phyloP scores from a whole-genome alignment of 805 yeast genomes.

The Metschnikowia similis region DNA sequence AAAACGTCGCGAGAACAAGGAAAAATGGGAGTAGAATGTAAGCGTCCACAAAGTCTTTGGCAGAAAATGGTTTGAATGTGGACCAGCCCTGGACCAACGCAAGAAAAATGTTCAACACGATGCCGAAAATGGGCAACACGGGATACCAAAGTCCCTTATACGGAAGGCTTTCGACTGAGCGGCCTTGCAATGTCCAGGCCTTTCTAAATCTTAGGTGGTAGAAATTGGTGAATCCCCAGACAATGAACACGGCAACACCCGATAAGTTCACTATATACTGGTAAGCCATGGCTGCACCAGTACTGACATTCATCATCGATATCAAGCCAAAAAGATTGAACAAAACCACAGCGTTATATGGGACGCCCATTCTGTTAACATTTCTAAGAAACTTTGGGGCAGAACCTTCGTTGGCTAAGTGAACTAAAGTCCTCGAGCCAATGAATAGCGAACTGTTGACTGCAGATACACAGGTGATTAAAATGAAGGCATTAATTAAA shows the following conservation, averaged over 20 bases:
- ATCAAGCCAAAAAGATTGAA: constrained; percentile 53
- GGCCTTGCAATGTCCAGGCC: constrained; percentile 37
- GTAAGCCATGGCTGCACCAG: constrained; percentile 61
- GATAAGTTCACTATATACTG: constrained; percentile 56
- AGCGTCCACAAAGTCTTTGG: constrained; percentile 47
- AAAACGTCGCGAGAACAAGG: constrained; percentile 35
- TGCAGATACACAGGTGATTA: constrained; percentile 63
- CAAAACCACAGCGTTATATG: constrained; percentile 53
- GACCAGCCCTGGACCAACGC: constrained; percentile 68
- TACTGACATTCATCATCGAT: constrained; percentile 51
- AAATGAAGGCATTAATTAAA: constrained; percentile 57
- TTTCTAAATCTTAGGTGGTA: constrained; percentile 55
- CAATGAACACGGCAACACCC: constrained; percentile 65
- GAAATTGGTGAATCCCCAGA: constrained; percentile 59
- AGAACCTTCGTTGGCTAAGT: constrained; percentile 55
- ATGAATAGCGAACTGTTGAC: constrained; percentile 66
- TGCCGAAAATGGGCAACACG: constrained; percentile 44
- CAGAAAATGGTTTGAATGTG: constrained; percentile 53
- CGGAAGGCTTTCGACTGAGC: constrained; percentile 30
- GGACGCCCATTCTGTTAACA: constrained; percentile 59
- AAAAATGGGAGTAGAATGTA: constrained; percentile 62
- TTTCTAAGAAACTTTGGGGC: constrained; percentile 55
- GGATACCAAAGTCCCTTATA: constrained; percentile 47
- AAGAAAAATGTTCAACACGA: constrained; percentile 47
- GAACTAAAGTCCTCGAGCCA: constrained; percentile 64